Conservation (phyloP, 2,329 filamentous ascomycete genomes). For the Stachybotrys echinatus region DNA sequence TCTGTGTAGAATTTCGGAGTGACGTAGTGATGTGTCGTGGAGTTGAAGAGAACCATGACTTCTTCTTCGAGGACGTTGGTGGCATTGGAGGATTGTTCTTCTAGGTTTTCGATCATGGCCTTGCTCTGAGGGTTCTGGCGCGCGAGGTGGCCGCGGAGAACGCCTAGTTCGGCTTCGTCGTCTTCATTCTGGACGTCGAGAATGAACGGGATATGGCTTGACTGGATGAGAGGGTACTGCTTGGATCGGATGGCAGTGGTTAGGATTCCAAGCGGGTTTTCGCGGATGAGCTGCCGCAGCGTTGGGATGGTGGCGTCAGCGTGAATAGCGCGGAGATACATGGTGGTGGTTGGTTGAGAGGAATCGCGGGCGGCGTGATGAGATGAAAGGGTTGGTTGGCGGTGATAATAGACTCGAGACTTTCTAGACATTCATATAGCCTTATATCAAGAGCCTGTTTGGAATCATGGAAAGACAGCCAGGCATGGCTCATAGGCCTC, state of each 20-base stretch:
- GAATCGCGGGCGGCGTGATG: not conserved
- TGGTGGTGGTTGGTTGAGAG: no score
- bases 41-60: conserved; percentile 59
- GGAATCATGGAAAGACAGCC: no score
- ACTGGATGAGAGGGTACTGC: conserved; percentile 46
- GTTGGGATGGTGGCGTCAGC: conserved; percentile 42
- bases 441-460: no score
- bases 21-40: conserved; percentile 55
- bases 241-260: conserved; percentile 54
- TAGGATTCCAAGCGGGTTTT: conserved; percentile 57
- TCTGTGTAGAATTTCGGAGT: conserved; percentile 64
- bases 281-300: conserved; percentile 51
- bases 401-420: no score
- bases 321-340: conserved; percentile 54
- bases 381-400: not conserved
- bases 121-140: conserved; percentile 59
- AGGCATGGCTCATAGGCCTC: no score
- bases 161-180: conserved; percentile 31
- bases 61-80: conserved; percentile 39
- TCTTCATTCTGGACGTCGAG: conserved; percentile 42
- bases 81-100: conserved; percentile 4
- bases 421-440: no score
- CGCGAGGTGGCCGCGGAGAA: conserved; percentile 57
- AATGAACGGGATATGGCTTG: conserved; percentile 56
- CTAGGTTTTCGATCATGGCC: conserved; percentile 45